Percentiles rank a stretch among this genome's conserved stretches.
Conservation (phyloP, 2,329 filamentous ascomycete genomes). For the Colletotrichum sp. region DNA sequence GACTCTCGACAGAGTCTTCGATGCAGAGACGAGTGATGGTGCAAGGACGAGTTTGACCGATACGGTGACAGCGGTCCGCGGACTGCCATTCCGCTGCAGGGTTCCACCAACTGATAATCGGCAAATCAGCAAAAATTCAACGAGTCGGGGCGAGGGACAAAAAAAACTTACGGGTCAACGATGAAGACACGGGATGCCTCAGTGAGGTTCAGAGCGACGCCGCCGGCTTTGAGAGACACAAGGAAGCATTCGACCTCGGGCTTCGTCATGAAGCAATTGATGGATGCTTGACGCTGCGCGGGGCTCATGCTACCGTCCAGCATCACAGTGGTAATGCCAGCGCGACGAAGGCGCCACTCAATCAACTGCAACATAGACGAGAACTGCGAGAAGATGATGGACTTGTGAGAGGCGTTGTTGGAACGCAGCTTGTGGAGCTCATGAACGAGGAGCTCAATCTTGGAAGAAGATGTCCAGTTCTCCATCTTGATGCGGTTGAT, state of each 20-base stretch:
- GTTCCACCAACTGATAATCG: conserved; percentile 84
- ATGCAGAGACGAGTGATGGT: conserved; percentile 95
- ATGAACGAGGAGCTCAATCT: conserved; percentile 96
- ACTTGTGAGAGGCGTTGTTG: conserved; percentile 93
- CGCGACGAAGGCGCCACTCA: conserved; percentile 93
- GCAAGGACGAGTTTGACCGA: conserved; percentile 92
- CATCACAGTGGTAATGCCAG: conserved; percentile 99
- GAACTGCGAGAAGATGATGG: conserved; percentile 97
- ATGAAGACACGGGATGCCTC: conserved; percentile 96
- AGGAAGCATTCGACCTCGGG: conserved; percentile 94
- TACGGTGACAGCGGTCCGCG: conserved; percentile 91
- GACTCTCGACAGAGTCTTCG: conserved; percentile 94
- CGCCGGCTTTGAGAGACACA: conserved; percentile 94
- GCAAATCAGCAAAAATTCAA: conserved; percentile 23
- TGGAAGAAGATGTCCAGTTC: conserved; percentile 97
- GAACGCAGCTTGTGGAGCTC: conserved; percentile 91
- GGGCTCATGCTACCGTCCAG: conserved; percentile 97
- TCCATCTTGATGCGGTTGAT: conserved; percentile 99
- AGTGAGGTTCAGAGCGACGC: conserved; percentile 92
- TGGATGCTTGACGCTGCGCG: conserved; percentile 88
- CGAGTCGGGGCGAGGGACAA: not conserved
- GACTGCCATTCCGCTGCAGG: conserved; percentile 99
- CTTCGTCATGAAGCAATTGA: conserved; percentile 96
- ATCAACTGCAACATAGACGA: conserved; percentile 97
- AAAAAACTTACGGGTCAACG: conserved; percentile 82